phyloP scores from a whole-genome alignment of 2,329 filamentous ascomycete species.

The Diaporthe caulivora region DNA sequence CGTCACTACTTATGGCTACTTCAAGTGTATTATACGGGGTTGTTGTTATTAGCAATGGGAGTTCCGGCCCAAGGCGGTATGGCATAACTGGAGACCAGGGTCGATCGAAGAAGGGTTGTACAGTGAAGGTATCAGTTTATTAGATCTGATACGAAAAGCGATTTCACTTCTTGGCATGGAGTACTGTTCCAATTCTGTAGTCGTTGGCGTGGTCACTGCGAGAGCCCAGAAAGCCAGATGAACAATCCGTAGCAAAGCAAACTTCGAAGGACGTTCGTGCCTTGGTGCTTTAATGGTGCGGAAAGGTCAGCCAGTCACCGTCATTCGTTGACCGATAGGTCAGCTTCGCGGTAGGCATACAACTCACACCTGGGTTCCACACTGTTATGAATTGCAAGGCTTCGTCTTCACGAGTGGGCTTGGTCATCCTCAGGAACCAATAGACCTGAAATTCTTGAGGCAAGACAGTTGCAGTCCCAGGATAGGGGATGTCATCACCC shows the following conservation, averaged over 20 bases:
- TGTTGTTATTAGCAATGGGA: constrained; percentile 1
- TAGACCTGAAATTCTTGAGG: background rate
- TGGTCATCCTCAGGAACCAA: background rate
- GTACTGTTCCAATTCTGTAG: background rate
- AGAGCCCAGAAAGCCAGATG: background rate
- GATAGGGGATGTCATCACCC: background rate
- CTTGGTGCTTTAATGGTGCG: background rate
- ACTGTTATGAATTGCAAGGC: too few relatives aligned
- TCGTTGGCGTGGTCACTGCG: background rate
- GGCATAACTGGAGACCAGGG: background rate
- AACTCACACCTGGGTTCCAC: background rate
- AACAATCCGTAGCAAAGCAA: background rate
- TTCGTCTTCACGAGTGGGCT: background rate
- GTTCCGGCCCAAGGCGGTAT: background rate
- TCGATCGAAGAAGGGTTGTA: background rate
- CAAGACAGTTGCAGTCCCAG: background rate
- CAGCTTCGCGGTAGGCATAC: background rate
- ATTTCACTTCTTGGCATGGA: background rate
- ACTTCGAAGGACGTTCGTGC: too few relatives aligned
- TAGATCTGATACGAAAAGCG: background rate
- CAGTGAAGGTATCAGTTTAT: background rate
- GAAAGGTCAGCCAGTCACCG: background rate
- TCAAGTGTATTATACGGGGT: background rate
- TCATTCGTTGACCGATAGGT: background rate
- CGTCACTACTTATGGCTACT: background rate